Conservation (phyloP, 805 yeast genomes). For the Naumovozyma castellii region DNA sequence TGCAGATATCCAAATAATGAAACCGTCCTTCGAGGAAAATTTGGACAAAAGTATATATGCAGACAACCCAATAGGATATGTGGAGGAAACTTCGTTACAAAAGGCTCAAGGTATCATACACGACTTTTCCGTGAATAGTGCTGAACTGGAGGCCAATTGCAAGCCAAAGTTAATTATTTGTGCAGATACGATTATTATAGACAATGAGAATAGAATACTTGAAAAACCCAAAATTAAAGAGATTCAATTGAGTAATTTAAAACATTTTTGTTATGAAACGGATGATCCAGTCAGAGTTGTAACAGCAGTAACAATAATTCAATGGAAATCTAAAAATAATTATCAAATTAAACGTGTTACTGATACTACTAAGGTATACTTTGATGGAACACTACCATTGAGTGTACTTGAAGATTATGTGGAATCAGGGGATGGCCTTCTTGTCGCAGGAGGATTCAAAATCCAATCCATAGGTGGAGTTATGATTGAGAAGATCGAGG, state of each 20-base stretch:
- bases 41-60: constrained; percentile 40
- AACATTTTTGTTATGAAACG: constrained; percentile 36
- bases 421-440: constrained; percentile 58
- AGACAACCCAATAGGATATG: constrained; percentile 39
- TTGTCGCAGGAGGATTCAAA: constrained; percentile 89
- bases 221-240: constrained; percentile 69
- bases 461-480: constrained; percentile 67
- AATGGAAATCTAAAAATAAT: constrained; percentile 7
- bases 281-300: constrained; percentile 40
- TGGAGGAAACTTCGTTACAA: constrained; percentile 53
- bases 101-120: constrained; percentile 59
- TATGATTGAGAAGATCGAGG: constrained; percentile 52
- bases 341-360: not conserved
- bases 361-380: constrained; percentile 28
- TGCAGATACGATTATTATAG: constrained; percentile 72
- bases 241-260: constrained; percentile 43
- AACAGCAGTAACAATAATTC: constrained; percentile 45
- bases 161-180: constrained; percentile 36
- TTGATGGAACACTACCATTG: constrained; percentile 40
- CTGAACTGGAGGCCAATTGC: not conserved
- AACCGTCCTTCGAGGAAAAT: constrained; percentile 71
- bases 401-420: constrained; percentile 56
- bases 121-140: constrained; percentile 18
- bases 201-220: constrained; percentile 46
- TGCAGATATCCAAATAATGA: constrained; percentile 35